phyloP scores from a whole-genome alignment of 2,329 filamentous ascomycete species.

The Pseudogymnoascus verrucosus region DNA sequence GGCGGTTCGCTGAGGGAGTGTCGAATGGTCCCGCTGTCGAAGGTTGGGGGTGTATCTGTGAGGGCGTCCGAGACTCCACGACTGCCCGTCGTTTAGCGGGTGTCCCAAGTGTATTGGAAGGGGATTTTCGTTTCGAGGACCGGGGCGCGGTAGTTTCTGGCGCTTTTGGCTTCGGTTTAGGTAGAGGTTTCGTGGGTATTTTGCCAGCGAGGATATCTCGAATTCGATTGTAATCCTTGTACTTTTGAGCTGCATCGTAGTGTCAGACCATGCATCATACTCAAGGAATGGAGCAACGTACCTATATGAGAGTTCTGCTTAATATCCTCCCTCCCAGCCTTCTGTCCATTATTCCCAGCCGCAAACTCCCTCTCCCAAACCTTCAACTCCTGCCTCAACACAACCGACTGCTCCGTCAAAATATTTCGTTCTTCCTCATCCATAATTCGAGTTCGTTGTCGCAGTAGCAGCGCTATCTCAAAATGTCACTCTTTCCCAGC shows the following conservation, averaged over 20 bases:
- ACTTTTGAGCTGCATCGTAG: conserved; percentile 53
- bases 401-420: conserved; percentile 31
- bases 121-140: conserved; percentile 19
- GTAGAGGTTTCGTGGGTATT: conserved; percentile 28
- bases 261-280: conserved; percentile 12
- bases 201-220: conserved; percentile 53
- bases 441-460: neutral
- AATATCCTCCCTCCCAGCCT: conserved; percentile 67
- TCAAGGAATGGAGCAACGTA: conserved; percentile 31
- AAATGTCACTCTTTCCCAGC: neutral
- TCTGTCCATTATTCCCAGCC: conserved; percentile 52
- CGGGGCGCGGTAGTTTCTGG: conserved; percentile 22
- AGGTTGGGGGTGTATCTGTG: conserved; percentile 29
- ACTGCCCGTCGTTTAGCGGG: conserved; percentile 45
- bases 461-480: neutral
- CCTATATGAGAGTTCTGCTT: conserved; percentile 65
- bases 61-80: conserved; percentile 36
- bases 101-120: conserved; percentile 29
- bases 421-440: conserved; percentile 10
- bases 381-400: conserved; percentile 64
- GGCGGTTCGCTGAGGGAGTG: conserved; percentile 50
- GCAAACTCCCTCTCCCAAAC: conserved; percentile 65
- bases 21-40: conserved; percentile 39
- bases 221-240: conserved; percentile 66
- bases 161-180: conserved; percentile 29